A percentile compares a stretch with the other conserved stretches of the same genome.
Conservation (phyloP, 768 basidiomycete genomes). For the Tubosaeta brunneosetosa region DNA sequence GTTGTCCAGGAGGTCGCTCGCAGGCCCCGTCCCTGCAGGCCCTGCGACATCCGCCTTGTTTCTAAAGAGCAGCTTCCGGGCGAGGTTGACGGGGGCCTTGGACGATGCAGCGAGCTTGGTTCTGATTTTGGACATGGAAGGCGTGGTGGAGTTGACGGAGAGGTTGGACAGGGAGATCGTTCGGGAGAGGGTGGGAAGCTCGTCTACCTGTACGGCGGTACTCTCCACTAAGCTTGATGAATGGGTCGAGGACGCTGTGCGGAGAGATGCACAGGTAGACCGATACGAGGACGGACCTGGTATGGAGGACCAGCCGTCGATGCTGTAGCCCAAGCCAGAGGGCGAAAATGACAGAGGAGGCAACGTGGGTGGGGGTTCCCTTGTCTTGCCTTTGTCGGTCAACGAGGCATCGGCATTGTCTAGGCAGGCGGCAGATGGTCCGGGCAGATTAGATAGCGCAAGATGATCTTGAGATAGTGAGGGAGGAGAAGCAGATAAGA, state of each 20-base stretch:
- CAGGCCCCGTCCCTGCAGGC: slow-evolving; percentile 7
- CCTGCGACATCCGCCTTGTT: slow-evolving; percentile 28
- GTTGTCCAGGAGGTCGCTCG: slow-evolving; percentile 6
- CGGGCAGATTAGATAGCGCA: slow-evolving; percentile 26
- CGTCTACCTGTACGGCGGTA: slow-evolving; percentile 9
- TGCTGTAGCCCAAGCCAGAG: slow-evolving; percentile 44
- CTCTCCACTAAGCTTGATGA: slow-evolving; percentile 13
- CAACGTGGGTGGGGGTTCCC: slow-evolving; percentile 50
- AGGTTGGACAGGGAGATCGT: slow-evolving; percentile 55
- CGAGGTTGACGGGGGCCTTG: slow-evolving; percentile 45
- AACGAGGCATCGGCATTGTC: slow-evolving; percentile 24
- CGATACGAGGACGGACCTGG: slow-evolving; percentile 34
- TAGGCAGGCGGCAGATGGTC: slow-evolving; percentile 10
- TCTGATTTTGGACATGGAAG: slow-evolving; percentile 47
- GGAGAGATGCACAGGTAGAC: slow-evolving; percentile 35
- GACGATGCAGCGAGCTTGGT: slow-evolving; percentile 41
- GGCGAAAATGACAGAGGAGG: slow-evolving; percentile 63
- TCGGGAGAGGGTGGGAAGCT: slow-evolving; percentile 26
- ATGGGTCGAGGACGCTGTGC: slow-evolving; percentile 27
- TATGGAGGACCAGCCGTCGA: slow-evolving; percentile 35
- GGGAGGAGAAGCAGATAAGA: slow-evolving; percentile 3
- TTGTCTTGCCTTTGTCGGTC: slow-evolving; percentile 52
- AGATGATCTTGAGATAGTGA: slow-evolving; percentile 1
- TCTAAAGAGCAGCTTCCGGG: slow-evolving; percentile 51
- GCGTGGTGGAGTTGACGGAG: slow-evolving; percentile 42